Percentiles rank a stretch among this genome's conserved stretches.
Conservation (phyloP, 148 eudicot genomes). For the Cornus suecica region DNA sequence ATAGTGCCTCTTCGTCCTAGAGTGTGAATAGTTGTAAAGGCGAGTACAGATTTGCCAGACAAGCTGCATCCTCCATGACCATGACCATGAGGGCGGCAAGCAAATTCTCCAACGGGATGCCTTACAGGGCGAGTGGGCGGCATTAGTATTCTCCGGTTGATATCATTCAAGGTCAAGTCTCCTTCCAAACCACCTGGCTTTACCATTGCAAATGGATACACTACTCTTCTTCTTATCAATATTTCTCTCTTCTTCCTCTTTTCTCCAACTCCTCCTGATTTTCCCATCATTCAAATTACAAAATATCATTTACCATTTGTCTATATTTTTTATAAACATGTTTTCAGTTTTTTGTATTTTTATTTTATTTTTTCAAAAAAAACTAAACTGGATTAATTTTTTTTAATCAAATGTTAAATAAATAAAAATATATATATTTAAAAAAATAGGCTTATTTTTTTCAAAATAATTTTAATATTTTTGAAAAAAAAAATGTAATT, state of each 20-base stretch:
- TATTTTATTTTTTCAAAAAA: too few relatives aligned
- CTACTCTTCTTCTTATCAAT: slow-evolving; percentile 35
- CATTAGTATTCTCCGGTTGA: slow-evolving; percentile 62
- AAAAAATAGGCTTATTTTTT: too few relatives aligned
- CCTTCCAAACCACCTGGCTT: slow-evolving; percentile 85
- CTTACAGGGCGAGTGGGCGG: slow-evolving; percentile 72
- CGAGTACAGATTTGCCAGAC: slow-evolving; percentile 78
- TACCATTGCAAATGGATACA: slow-evolving; percentile 70
- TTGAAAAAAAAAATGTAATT: too few relatives aligned
- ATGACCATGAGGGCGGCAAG: slow-evolving; percentile 50
- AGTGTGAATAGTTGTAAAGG: slow-evolving; percentile 67
- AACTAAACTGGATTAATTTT: too few relatives aligned
- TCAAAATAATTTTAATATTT: too few relatives aligned
- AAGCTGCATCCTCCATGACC: slow-evolving; percentile 46
- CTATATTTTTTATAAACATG: too few relatives aligned
- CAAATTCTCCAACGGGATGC: slow-evolving; percentile 84
- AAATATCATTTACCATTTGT: too few relatives aligned
- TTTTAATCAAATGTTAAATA: too few relatives aligned
- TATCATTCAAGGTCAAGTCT: slow-evolving; percentile 64
- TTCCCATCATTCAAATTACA: too few relatives aligned
- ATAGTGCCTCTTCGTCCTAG: slow-evolving; percentile 80
- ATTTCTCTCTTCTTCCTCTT: slow-evolving; percentile 37
- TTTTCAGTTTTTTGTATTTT: too few relatives aligned
- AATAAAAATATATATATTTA: too few relatives aligned
- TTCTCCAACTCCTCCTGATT: not conserved